Evolutionary conservation across 2,329 filamentous ascomycete genomes (phyloP), one percentile per base, ranked within the genome.

Genomic region (Alternaria arborescens): DNA sequence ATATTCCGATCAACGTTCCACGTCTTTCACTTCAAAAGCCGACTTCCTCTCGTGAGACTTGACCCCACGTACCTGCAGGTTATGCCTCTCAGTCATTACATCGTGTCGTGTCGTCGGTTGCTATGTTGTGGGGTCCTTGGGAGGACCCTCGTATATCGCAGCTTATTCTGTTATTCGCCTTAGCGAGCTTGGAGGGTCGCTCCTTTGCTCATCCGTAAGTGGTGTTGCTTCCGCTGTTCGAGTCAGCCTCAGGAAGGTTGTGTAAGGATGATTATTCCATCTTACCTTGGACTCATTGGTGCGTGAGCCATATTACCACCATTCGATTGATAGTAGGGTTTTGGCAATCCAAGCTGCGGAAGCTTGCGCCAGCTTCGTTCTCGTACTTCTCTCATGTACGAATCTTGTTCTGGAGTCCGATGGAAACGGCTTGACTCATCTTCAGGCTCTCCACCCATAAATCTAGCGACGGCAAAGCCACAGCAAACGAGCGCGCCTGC

Each of bases 371-470:
- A 62, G 44, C 67, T 71, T 52, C 74, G 58, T 28, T 70, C 68
- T 28, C 75, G 55, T 5, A 77, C 72, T 48, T 76, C 69, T 14
- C 69, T 52, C 75, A 77, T 77, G 16, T 77, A 77, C n/a, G 67
- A 66, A n/a, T 72, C 68, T 51, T 77, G 75, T 30, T 70, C 71
- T 16, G 65, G 62, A 2, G 64, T 60, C 22, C 72, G 60, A 3
- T 60, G 52, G 48, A 48, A 55, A 28, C 43, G 61, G 6, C 20
- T 32, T 1, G 44, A 50, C 8, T 66, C 52, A 4, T 63, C 58
- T 11, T 61, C 52, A 8, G 51, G 24, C 3, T 61, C 61, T 3
- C 57, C 62, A 8, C 62, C 52, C 26, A 60, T 65, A 44, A 73
- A 70, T 8, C 72, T 67, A 18, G 63, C 55, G 8, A 75, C 40